A percentile compares a stretch with the other conserved stretches of the same genome.
These are phyloP conservation scores for Leucocoprinus gongylophorus DNA, from an alignment of 1,284 basidiomycete species.

Conservation along the genomic window DNA sequence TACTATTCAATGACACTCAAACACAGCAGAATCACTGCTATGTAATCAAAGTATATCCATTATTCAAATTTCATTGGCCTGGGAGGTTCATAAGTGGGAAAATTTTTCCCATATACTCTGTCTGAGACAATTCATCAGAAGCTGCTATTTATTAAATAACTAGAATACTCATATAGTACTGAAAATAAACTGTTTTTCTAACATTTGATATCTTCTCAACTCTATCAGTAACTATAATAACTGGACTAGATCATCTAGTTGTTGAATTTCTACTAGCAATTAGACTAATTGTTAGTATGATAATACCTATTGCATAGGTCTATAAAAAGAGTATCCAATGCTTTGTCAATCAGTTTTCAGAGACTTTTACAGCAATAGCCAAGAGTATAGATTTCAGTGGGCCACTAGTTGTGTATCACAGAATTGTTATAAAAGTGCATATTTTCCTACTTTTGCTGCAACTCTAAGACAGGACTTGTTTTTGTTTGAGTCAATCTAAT, in stretches of 20 bases:
- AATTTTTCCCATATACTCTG: conserved; percentile 28
- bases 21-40: no score
- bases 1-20: no score
- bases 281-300: conserved; percentile 32
- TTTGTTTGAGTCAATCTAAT: neutral
- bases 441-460: conserved; percentile 39
- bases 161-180: conserved; percentile 27
- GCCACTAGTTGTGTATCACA: conserved; percentile 35
- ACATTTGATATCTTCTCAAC: conserved; percentile 40
- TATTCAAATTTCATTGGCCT: conserved; percentile 5
- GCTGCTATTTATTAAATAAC: neutral
- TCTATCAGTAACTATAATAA: conserved; percentile 34
- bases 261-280: conserved; percentile 37
- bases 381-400: conserved; percentile 40
- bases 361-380: conserved; percentile 32
- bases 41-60: no score
- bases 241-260: conserved; percentile 34
- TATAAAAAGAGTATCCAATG: conserved; percentile 23
- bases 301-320: conserved; percentile 21
- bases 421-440: conserved; percentile 25
- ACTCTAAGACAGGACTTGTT: conserved; percentile 27
- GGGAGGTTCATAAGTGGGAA: conserved; percentile 27
- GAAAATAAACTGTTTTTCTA: conserved; percentile 41
- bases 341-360: conserved; percentile 19
- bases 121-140: conserved; percentile 17